A percentile compares a stretch with the other conserved stretches of the same genome.
Conservation (phyloP, 2,329 filamentous ascomycete species). For the Zarea fungicola region DNA sequence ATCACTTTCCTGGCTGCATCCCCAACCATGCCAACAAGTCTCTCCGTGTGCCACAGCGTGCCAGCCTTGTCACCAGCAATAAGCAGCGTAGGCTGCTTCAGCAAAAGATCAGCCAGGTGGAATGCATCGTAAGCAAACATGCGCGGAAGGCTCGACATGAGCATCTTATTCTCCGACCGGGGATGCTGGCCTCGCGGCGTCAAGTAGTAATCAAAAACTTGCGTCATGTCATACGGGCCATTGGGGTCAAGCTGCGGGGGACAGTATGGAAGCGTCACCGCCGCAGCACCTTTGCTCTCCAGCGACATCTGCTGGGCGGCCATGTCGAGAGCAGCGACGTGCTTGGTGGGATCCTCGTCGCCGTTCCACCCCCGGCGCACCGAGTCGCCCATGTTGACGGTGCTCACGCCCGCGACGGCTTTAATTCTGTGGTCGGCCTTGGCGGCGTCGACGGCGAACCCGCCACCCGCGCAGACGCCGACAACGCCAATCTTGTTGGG, state of each 20-base stretch:
- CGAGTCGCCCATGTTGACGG: conserved; percentile 26
- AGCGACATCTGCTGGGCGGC: conserved; percentile 3
- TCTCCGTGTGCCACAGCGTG: neutral
- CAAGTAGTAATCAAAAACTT: conserved; percentile 13
- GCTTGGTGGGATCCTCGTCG: conserved; percentile 8
- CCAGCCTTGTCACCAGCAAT: conserved; percentile 3
- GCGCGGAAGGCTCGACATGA: neutral
- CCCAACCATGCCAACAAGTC: no score
- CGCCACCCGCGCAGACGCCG: conserved; percentile 34
- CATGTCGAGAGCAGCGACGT: conserved; percentile 3
- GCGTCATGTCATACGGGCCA: conserved; percentile 5
- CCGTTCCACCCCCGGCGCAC: conserved; percentile 19
- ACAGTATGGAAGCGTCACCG: conserved; percentile 1
- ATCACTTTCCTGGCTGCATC: no score
- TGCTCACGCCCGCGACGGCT: conserved; percentile 28
- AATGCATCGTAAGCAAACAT: conserved; percentile 1
- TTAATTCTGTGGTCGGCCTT: conserved; percentile 32
- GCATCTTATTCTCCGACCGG: neutral
- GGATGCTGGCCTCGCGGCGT: conserved; percentile 2
- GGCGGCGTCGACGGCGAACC: conserved; percentile 30
- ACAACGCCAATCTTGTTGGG: conserved; percentile 29
- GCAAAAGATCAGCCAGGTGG: neutral
- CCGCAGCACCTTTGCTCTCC: neutral
- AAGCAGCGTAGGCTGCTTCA: neutral
- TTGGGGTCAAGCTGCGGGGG: no score